Base-by-base conservation (phyloP, 768 basidiomycete genomes). In the Psilocybe sp. region DNA sequence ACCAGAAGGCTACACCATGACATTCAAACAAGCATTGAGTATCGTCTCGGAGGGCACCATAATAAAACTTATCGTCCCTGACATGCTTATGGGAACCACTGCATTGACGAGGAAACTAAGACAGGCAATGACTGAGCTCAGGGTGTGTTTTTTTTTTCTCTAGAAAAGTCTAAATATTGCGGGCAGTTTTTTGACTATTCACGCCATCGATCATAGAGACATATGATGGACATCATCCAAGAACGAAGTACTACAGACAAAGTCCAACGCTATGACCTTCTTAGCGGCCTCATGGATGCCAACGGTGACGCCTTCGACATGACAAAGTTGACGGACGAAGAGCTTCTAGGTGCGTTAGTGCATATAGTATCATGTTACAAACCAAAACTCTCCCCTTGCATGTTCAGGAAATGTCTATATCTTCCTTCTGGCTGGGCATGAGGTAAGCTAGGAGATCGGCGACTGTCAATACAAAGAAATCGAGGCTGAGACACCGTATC, bases 351-450 rank as follows among this genome's bases (percentile, higher is more conserved):
- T 70, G 55, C 37, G 47, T 44, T 15, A 38, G 39, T 28, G 10
- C 16, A n/a, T 23, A 33, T 28, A 14, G 1, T 19, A 37, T 8
- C 1, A 12, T 19, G 7, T 32, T n/a, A 32, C 37, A 36, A 38
- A 19, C 9, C 34, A 11, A 50, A 23, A 20, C 36, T n/a, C n/a
- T n/a, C n/a, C n/a, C n/a, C 33, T 20, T 28, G 23, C 4, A 12
- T 28, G 39, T 12, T 39, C 40, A 70, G 75, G 71, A 19, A 78
- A 78, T 58, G 68, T 76, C 16, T 78, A 72, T 46, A 71, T 76
- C n/a, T 78, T 76, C 51, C 56, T 84, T n/a, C 60, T 86, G 16
- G 84, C 84, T 18, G 82, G 83, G 8, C 80, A 83, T 50, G 82
- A 82, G 68, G 79, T 79, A n/a, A n/a, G n/a, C n/a, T n/a, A 49